Conservation (phyloP, 164 flowering plant genomes). For the Aristolochia fimbriata region DNA sequence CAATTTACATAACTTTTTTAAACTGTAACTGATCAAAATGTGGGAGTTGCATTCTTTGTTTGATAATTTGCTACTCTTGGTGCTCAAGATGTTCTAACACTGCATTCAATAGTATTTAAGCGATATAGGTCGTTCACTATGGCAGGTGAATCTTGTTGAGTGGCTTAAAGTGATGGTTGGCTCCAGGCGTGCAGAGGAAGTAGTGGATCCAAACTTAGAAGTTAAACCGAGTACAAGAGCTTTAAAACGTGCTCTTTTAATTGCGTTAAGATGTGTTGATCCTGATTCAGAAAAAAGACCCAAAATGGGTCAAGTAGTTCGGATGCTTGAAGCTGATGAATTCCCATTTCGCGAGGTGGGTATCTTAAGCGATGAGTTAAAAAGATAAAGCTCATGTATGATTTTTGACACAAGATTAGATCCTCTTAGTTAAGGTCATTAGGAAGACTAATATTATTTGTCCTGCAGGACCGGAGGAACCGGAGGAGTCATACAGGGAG, state of each 20-base stretch:
- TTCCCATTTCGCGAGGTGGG: slow-evolving; percentile 27
- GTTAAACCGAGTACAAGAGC: slow-evolving; percentile 27
- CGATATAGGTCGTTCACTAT: not conserved
- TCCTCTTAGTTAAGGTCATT: not conserved
- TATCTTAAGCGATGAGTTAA: not conserved
- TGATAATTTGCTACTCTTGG: not conserved
- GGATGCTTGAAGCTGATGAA: slow-evolving; percentile 33
- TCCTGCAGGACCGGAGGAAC: slow-evolving; percentile 52
- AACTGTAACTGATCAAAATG: no score
- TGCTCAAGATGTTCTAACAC: not conserved
- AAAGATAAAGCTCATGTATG: not conserved
- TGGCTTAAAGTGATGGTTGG: slow-evolving; percentile 47
- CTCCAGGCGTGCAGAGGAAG: slow-evolving; percentile 31
- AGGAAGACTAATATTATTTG: not conserved
- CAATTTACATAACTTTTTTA: no score
- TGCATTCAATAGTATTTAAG: no score
- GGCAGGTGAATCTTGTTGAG: slow-evolving; percentile 42
- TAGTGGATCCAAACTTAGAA: slow-evolving; percentile 30
- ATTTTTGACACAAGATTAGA: not conserved
- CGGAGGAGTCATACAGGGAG: slow-evolving; percentile 55
- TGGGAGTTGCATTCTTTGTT: no score
- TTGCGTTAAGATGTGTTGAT: slow-evolving; percentile 39
- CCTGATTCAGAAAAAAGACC: slow-evolving; percentile 42
- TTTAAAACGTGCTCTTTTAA: slow-evolving; percentile 33
- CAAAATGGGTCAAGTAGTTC: slow-evolving; percentile 30